Conservation (phyloP, 805 yeast species). For the Wickerhamiella allomyrinae region DNA sequence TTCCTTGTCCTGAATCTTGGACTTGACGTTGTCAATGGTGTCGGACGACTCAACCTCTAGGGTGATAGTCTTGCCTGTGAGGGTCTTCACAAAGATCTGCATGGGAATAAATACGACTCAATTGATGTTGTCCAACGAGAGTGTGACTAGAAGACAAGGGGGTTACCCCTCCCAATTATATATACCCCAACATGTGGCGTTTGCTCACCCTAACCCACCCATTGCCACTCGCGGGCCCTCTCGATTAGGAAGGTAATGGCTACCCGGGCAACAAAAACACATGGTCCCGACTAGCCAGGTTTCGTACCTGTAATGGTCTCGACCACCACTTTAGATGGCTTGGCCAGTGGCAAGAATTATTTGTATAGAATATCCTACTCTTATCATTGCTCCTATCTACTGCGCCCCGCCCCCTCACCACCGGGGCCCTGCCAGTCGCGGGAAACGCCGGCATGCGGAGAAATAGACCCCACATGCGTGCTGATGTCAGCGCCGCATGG, state of each 20-base stretch:
- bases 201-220: constrained; percentile 1
- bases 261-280: not conserved
- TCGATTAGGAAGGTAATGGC: not conserved
- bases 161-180: not conserved
- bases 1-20: constrained; percentile 98
- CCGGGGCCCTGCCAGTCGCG: too few species aligned
- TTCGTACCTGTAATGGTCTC: too few species aligned
- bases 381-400: too few species aligned
- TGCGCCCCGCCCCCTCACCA: too few species aligned
- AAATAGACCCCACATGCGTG: too few species aligned
- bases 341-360: too few species aligned
- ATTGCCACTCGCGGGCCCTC: not conserved
- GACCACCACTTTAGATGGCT: too few species aligned
- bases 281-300: too few species aligned
- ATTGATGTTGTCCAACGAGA: not conserved
- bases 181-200: constrained; percentile 6
- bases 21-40: constrained; percentile 97
- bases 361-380: too few species aligned
- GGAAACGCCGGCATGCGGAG: too few species aligned
- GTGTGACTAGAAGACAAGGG: not conserved
- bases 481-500: too few species aligned
- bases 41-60: constrained; percentile 97
- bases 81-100: constrained; percentile 94
- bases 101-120: constrained; percentile 12
- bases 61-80: constrained; percentile 98